These are phyloP conservation scores for Nannizziopsis arthrosporioides DNA, from an alignment of 2,329 filamentous ascomycete genomes.

Conservation along the genomic window DNA sequence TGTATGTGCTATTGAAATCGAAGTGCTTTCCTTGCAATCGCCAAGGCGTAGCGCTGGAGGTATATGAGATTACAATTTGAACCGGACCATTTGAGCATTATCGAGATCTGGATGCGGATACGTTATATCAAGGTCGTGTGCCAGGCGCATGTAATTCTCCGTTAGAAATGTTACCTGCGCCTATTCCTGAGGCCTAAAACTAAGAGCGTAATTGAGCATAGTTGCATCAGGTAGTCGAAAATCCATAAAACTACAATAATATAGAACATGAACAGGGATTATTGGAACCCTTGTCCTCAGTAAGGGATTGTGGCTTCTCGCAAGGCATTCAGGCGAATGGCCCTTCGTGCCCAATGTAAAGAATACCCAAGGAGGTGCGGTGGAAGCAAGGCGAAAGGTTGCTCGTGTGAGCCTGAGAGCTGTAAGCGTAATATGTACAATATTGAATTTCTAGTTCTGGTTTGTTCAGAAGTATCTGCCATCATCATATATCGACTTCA, in stretches of 20 bases:
- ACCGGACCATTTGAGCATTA: not conserved
- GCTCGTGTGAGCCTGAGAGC: not conserved
- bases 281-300: no score
- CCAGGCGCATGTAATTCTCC: no score
- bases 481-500: conserved; percentile 35
- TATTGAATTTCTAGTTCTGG: conserved; percentile 4
- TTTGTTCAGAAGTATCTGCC: conserved; percentile 18
- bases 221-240: no score
- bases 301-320: no score
- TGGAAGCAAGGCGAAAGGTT: conserved; percentile 3
- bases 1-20: conserved; percentile 14
- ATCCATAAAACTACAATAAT: no score
- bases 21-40: conserved; percentile 29
- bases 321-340: no score
- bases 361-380: not conserved
- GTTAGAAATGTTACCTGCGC: no score
- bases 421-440: conserved; percentile 8
- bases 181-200: not conserved
- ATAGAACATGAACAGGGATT: no score
- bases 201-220: conserved; percentile 16
- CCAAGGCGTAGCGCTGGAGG: conserved; percentile 35
- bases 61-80: conserved; percentile 27
- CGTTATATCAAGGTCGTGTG: no score
- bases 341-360: not conserved
- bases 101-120: no score